phyloP scores from a whole-genome alignment of 2,329 filamentous ascomycete species.

The Westerdykella sp. region DNA sequence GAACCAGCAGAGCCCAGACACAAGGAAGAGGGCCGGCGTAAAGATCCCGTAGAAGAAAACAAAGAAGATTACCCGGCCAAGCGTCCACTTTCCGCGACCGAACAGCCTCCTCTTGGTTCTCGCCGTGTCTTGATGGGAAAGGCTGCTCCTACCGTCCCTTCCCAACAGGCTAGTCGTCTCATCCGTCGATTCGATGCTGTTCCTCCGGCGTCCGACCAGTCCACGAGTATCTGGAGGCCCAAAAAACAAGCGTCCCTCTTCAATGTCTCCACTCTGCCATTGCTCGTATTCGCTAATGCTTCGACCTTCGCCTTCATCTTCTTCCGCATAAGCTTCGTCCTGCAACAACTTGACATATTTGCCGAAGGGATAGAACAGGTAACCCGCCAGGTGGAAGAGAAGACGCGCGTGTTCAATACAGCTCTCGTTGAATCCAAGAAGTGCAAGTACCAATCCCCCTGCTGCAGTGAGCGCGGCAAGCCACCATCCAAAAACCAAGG shows the following conservation, averaged over 20 bases:
- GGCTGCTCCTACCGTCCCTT: conserved; percentile 50
- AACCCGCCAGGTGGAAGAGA: conserved; percentile 75
- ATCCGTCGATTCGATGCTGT: conserved; percentile 80
- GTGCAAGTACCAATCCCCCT: conserved; percentile 70
- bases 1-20: conserved; percentile 89
- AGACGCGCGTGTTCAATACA: conserved; percentile 80
- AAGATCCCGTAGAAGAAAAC: conserved; percentile 91
- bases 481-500: conserved; percentile 93
- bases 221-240: conserved; percentile 62
- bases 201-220: conserved; percentile 76
- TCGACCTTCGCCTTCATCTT: conserved; percentile 90
- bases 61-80: conserved; percentile 93
- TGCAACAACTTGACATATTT: conserved; percentile 91
- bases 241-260: conserved; percentile 93
- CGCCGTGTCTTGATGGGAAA: conserved; percentile 33
- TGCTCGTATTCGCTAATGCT: conserved; percentile 99
- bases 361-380: conserved; percentile 93
- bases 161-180: conserved; percentile 89
- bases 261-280: conserved; percentile 95
- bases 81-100: conserved; percentile 90
- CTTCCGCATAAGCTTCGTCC: conserved; percentile 88
- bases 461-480: conserved; percentile 68
- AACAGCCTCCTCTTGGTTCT: conserved; percentile 76
- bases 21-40: conserved; percentile 75
- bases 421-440: conserved; percentile 71